A percentile compares a stretch with the other conserved stretches of the same genome.
Conservation (phyloP, 2,329 filamentous ascomycete species). For the Exophiala alcalophila region DNA sequence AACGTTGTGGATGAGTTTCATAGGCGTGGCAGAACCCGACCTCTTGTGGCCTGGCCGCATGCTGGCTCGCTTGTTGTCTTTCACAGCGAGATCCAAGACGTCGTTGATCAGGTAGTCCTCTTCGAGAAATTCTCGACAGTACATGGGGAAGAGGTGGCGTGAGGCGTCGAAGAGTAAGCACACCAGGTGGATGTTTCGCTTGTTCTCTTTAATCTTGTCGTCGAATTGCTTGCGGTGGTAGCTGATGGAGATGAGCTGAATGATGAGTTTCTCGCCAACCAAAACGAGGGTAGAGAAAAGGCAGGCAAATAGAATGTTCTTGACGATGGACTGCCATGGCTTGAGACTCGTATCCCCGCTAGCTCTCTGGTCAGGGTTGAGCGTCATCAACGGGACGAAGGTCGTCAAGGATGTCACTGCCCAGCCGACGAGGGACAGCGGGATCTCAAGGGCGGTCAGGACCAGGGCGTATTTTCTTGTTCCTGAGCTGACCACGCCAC, state of each 20-base stretch:
- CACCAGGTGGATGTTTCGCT: conserved; percentile 77
- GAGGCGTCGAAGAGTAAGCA: conserved; percentile 88
- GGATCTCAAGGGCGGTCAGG: conserved; percentile 57
- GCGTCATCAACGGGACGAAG: conserved; percentile 51
- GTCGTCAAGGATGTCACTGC: conserved; percentile 58
- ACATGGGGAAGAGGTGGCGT: conserved; percentile 81
- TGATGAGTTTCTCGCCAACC: conserved; percentile 57
- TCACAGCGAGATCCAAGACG: conserved; percentile 67
- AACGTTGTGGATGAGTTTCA: conserved; percentile 72
- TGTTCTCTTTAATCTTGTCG: conserved; percentile 77
- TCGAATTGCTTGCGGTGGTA: conserved; percentile 68
- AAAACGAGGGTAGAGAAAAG: conserved; percentile 57
- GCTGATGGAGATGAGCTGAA: conserved; percentile 65
- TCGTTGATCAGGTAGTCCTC: conserved; percentile 93
- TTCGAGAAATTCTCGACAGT: conserved; percentile 83
- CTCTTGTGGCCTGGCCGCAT: conserved; percentile 45
- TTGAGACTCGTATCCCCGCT: conserved; percentile 36
- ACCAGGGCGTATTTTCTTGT: conserved; percentile 63
- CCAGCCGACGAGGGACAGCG: conserved; percentile 60
- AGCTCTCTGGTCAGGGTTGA: conserved; percentile 39
- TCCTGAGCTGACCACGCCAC: conserved; percentile 62
- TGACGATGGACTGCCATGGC: conserved; percentile 54
- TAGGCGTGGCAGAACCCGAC: conserved; percentile 68
- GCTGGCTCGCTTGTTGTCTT: conserved; percentile 48
- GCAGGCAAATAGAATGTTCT: conserved; percentile 58